Evolutionary conservation across 2,329 filamentous ascomycete genomes (phyloP).

Genomic region (Xylariaceae sp.): DNA sequence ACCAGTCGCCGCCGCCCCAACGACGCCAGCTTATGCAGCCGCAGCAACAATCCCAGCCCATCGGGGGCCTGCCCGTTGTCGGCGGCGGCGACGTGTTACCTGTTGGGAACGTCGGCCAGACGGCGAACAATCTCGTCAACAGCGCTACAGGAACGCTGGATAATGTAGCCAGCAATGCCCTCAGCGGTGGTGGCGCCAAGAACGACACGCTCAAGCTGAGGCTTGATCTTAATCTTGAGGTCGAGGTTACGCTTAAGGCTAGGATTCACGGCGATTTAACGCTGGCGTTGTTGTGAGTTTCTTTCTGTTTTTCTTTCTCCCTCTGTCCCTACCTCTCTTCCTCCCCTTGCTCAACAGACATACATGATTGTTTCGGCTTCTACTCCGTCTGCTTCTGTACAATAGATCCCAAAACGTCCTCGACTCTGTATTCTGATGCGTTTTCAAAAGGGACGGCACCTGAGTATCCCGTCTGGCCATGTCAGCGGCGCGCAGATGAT

Average conservation of each 20-base stretch:
- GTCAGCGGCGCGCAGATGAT: neutral
- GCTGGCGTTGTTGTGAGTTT: slow-evolving; percentile 59
- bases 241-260: slow-evolving; percentile 82
- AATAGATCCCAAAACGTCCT: slow-evolving; percentile 2
- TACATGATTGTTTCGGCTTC: neutral
- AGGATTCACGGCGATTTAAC: slow-evolving; percentile 82
- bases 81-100: slow-evolving; percentile 26
- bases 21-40: slow-evolving; percentile 23
- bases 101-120: slow-evolving; percentile 31
- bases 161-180: slow-evolving; percentile 26
- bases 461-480: neutral
- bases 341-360: neutral
- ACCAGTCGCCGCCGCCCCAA: slow-evolving; percentile 27
- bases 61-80: slow-evolving; percentile 25
- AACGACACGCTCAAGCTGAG: slow-evolving; percentile 65
- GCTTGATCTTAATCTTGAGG: slow-evolving; percentile 75
- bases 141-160: slow-evolving; percentile 28
- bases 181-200: slow-evolving; percentile 41
- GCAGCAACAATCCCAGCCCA: slow-evolving; percentile 19
- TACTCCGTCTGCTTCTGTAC: neutral
- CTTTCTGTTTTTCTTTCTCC: slow-evolving; percentile 4
- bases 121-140: slow-evolving; percentile 30
- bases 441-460: neutral
- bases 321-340: neutral
- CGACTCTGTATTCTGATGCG: neutral